Base-by-base conservation (phyloP, 2,329 filamentous ascomycete species). In the Podosphaera xanthii region DNA sequence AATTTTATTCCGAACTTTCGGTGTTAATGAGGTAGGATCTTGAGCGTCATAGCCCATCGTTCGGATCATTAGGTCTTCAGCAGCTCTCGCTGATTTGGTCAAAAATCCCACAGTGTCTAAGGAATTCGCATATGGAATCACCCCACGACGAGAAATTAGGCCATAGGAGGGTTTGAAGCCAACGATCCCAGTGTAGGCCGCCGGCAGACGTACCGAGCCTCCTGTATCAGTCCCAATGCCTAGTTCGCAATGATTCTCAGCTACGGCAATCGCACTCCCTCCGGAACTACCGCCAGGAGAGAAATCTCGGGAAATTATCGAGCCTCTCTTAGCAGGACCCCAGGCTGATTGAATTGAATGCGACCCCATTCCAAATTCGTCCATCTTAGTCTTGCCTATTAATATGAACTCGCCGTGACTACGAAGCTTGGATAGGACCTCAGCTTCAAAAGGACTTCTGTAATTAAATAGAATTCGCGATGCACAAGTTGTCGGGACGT, bases 361-460 rank as follows among this genome's bases (percentile, higher is more conserved):
- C 7, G 88, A 94, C 1, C 89, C 89, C 90, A 95, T 95, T 35
- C 90, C 89, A 69, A 95, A 95, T 69, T 94, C 92, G 71, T 97
- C 92, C 75, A 97, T 82, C 69, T 94, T 95, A 1, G 88, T 90
- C 71, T 95, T 95, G 5, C 84, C 85, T 1, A 91, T 70, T 4
- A 77, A n/a, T 31, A 4, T 70, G 4, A 80, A 82, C 49, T 84
- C 85, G 4, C 78, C 76, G 38, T 44, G 34, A 35, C 73, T 69
- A 59, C 78, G 77, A 40, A 96, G 76, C 65, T 83, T 78, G 58
- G 76, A 72, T 40, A 94, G 81, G 22, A 96, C 82, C 7, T 87
- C 91, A 22, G 91, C 88, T 68, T 90, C 81, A 70, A 86, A 91
- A 3, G 90, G 87, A 61, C 85, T 88, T 42, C 70, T 73, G 70